These are phyloP conservation scores for Lentinus brumalis DNA, from an alignment of 768 basidiomycete species.

Conservation along the genomic window DNA sequence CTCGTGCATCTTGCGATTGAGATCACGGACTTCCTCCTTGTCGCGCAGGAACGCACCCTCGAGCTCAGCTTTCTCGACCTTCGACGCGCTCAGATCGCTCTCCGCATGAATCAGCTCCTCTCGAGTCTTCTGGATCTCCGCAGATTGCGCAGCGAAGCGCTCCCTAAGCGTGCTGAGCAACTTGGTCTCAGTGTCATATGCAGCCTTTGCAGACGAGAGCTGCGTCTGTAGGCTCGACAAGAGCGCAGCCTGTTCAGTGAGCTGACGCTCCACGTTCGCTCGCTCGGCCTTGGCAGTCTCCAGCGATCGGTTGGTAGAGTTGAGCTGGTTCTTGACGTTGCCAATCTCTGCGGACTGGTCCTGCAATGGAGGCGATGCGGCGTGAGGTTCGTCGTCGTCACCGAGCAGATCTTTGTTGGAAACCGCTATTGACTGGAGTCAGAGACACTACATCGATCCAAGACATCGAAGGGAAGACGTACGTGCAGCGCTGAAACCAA, in stretches of 20 bases:
- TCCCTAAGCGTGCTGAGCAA: slow-evolving; percentile 69
- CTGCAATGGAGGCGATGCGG: slow-evolving; percentile 54
- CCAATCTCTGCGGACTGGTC: slow-evolving; percentile 87
- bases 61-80: slow-evolving; percentile 89
- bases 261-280: slow-evolving; percentile 58
- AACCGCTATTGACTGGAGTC: neutral
- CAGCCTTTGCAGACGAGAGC: slow-evolving; percentile 78
- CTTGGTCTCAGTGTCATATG: slow-evolving; percentile 83
- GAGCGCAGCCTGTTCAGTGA: slow-evolving; percentile 71
- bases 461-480: neutral
- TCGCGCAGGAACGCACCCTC: slow-evolving; percentile 86
- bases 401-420: slow-evolving; percentile 61
- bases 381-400: slow-evolving; percentile 64
- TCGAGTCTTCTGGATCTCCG: slow-evolving; percentile 69
- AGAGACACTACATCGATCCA: neutral
- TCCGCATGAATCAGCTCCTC: slow-evolving; percentile 87
- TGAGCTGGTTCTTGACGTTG: slow-evolving; percentile 82
- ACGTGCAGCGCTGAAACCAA: slow-evolving; percentile 38
- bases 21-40: slow-evolving; percentile 89
- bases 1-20: slow-evolving; percentile 85
- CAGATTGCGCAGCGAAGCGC: slow-evolving; percentile 63
- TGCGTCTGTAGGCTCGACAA: slow-evolving; percentile 82
- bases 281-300: slow-evolving; percentile 69
- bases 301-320: slow-evolving; percentile 75
- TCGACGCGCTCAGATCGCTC: slow-evolving; percentile 86